Conservation (phyloP, 2,329 filamentous ascomycete species). For the Penicillium sp. region DNA sequence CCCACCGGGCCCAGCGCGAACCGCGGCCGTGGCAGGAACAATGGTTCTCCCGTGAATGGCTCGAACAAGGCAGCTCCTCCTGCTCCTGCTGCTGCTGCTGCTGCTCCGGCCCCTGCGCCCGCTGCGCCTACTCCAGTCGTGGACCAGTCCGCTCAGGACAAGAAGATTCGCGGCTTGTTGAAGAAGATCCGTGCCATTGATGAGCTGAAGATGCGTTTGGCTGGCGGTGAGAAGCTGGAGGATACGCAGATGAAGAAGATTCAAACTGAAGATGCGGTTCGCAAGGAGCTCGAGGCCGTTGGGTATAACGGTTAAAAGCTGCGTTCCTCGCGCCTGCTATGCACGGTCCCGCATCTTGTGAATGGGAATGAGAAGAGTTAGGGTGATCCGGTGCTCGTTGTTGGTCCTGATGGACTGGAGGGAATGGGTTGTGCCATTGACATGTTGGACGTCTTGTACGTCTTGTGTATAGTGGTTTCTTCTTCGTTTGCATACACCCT, state of each 20-base stretch:
- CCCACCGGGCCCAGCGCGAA: constrained; percentile 59
- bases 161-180: constrained; percentile 89
- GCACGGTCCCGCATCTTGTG: not conserved
- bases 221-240: constrained; percentile 92
- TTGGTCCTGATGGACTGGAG: not conserved
- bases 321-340: not conserved
- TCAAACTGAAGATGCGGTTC: constrained; percentile 77
- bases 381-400: not conserved
- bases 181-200: constrained; percentile 99
- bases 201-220: constrained; percentile 94
- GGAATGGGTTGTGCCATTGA: not conserved
- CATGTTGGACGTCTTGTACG: not conserved
- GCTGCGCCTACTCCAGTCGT: constrained; percentile 33
- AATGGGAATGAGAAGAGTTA: not conserved
- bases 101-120: constrained; percentile 23
- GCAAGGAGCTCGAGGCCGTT: constrained; percentile 75
- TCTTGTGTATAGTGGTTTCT: not conserved
- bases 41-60: constrained; percentile 36
- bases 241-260: constrained; percentile 99
- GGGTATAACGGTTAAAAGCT: constrained; percentile 46
- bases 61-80: constrained; percentile 34
- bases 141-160: constrained; percentile 72
- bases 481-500: not conserved
- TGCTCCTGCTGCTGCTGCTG: constrained; percentile 28
- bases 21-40: constrained; percentile 49